Evolutionary conservation across 345 rosid genomes (phyloP), one percentile per base, ranked within the genome.

Genomic region (Lepidium didymum): DNA sequence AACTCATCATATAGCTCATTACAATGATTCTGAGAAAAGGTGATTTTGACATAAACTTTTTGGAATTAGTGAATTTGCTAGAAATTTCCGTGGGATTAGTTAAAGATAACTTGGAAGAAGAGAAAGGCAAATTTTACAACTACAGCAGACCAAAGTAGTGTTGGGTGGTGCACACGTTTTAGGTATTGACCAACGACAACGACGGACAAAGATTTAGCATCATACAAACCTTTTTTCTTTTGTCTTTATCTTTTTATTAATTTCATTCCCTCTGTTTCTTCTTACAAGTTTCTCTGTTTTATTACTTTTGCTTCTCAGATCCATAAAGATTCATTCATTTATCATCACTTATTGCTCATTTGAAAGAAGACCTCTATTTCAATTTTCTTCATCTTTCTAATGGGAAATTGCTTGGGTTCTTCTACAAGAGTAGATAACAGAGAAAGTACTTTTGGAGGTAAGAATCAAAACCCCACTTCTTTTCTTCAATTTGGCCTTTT

Each of bases 401-500:
- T 86, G 96, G 92, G 92, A 0, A 89, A 89, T 75, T 89, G 92
- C 78, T 68, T 86, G 35, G 51, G 8, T 68, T 86, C 84, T 77
- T 64, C 87, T 46, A 78, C 87, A 49, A 79, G 75, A 83, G 86
- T 86, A 4, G 84, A 85, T 58, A 75, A 82, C 72, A 69, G 78
- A 42, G 88, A 78, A 74, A 81, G 76, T 50, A 64, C 68, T 67
- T 78, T 62, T 61, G 76, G 76, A 73, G 77, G 73, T 74, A 60
- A 35, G 60, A 41, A 8, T n/a, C 56, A 49, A 41, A 43, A 35
- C 51, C 54, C 29, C 18, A 42, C 62, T 51, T 49, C 40, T 56
- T 27, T 53, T 29, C 54, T 51, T 6, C 3, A 56, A n/a, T 33
- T 67, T 33, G 12, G 9, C 23, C n/a, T 21, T 14, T 37, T 53